phyloP scores from a whole-genome alignment of 139 green algal species.

The Edaphochlamys debaryana region DNA sequence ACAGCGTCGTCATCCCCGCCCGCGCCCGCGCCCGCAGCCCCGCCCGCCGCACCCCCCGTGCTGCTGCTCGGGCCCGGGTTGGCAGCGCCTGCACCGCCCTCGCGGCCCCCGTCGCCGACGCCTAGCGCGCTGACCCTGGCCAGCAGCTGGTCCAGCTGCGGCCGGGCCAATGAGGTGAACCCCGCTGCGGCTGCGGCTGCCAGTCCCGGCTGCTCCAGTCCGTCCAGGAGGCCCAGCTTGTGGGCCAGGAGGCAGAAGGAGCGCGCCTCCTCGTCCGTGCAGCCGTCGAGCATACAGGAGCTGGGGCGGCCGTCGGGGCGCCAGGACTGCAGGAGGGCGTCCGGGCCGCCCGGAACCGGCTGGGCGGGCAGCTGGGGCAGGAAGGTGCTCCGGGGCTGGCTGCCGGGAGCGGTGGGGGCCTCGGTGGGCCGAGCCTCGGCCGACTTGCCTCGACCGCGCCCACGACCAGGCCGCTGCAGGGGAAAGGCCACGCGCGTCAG shows the following conservation, averaged over 20 bases:
- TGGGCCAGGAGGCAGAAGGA: slow-evolving; percentile 36
- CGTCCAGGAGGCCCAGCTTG: slow-evolving; percentile 33
- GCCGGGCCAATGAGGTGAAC: neutral
- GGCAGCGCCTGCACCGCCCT: too few relatives aligned
- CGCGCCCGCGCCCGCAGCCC: neutral
- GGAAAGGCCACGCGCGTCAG: too few relatives aligned
- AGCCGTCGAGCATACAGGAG: slow-evolving; percentile 53
- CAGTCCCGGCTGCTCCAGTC: neutral
- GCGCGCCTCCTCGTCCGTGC: slow-evolving; percentile 46
- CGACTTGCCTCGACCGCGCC: too few relatives aligned
- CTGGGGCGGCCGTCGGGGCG: slow-evolving; percentile 27
- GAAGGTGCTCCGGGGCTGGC: too few relatives aligned
- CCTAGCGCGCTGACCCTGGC: neutral
- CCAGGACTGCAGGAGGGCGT: slow-evolving; percentile 10
- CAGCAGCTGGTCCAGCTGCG: slow-evolving; percentile 17
- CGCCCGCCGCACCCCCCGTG: neutral
- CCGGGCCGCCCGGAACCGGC: neutral
- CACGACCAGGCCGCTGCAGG: too few relatives aligned
- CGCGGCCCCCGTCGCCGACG: neutral
- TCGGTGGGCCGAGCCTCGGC: too few relatives aligned
- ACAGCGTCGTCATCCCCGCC: neutral
- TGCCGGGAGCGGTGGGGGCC: too few relatives aligned
- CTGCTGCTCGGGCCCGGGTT: neutral
- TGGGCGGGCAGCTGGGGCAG: too few relatives aligned
- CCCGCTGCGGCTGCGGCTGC: neutral